phyloP scores from a whole-genome alignment of 495 filamentous ascomycete species.

The Arthonia radiata region DNA sequence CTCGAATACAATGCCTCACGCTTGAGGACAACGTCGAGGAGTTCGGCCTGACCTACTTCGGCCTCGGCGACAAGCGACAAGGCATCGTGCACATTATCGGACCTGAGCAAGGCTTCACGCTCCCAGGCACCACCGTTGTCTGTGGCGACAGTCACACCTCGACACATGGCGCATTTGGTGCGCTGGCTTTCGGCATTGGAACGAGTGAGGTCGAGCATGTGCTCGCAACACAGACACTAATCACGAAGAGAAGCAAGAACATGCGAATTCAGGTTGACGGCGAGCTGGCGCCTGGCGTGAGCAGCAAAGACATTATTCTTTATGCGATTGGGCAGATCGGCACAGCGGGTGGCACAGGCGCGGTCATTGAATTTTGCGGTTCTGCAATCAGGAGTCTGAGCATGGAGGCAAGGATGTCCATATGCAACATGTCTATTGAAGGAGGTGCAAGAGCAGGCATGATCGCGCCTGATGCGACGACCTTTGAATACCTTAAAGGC shows the following conservation, averaged over 20 bases:
- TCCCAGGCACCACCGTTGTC: conserved; percentile 89
- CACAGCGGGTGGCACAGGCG: conserved; percentile 81
- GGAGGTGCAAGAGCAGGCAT: conserved; percentile 86
- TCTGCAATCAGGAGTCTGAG: conserved; percentile 71
- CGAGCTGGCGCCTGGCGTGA: conserved; percentile 70
- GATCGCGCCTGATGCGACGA: conserved; percentile 84
- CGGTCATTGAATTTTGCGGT: conserved; percentile 91
- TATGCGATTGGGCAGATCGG: conserved; percentile 86
- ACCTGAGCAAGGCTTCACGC: conserved; percentile 97
- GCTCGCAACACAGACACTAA: conserved; percentile 80
- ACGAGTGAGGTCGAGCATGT: conserved; percentile 98
- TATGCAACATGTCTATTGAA: conserved; percentile 99
- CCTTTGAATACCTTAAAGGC: conserved; percentile 84
- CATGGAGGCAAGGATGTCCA: conserved; percentile 97
- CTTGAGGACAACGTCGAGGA: conserved; percentile 94
- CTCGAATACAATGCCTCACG: conserved; percentile 76
- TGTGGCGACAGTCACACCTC: conserved; percentile 96
- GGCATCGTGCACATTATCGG: conserved; percentile 97
- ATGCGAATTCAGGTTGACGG: conserved; percentile 94
- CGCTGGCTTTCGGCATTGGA: conserved; percentile 90
- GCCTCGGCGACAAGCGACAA: conserved; percentile 84
- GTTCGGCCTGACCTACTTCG: conserved; percentile 92
- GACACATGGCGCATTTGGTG: conserved; percentile 89
- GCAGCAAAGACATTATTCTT: conserved; percentile 87
- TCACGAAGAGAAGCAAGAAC: conserved; percentile 90